These are phyloP conservation scores for Saccharomyces paradoxus DNA, from an alignment of 805 yeast genomes.

Conservation along the genomic window DNA sequence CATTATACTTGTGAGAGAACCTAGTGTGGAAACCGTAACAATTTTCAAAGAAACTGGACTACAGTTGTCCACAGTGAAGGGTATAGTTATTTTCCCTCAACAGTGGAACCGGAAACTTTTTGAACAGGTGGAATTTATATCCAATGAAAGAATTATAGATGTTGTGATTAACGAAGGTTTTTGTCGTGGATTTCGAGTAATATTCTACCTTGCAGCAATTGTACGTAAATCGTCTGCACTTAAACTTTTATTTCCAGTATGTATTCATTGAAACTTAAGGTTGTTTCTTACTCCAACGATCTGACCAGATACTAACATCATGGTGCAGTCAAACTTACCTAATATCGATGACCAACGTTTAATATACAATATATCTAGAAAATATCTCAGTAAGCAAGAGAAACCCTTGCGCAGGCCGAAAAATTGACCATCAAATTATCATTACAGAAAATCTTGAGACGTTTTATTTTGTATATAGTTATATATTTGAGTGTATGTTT, in stretches of 20 bases:
- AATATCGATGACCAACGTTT: conserved; percentile 18
- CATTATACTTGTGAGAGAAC: conserved; percentile 9
- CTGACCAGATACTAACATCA: not conserved
- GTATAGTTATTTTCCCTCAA: conserved; percentile 20
- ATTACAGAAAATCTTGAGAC: not conserved
- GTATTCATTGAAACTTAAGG: not conserved
- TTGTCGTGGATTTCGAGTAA: conserved; percentile 49
- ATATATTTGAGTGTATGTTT: not conserved
- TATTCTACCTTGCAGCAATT: conserved; percentile 55
- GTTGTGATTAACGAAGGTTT: conserved; percentile 72
- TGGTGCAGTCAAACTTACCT: conserved; percentile 13
- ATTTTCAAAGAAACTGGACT: conserved; percentile 23
- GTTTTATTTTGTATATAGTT: not conserved
- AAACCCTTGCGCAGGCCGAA: conserved; percentile 3
- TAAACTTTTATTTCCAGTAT: conserved; percentile 29
- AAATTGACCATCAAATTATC: not conserved
- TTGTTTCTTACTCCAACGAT: not conserved
- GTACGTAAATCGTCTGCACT: conserved; percentile 34
- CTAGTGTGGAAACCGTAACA: conserved; percentile 17
- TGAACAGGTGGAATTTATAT: conserved; percentile 37
- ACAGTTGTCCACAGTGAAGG: conserved; percentile 15
- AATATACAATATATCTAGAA: conserved; percentile 19
- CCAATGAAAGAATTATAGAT: conserved; percentile 50
- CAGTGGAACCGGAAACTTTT: conserved; percentile 9
- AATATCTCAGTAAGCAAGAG: conserved; percentile 8